Conservation (phyloP, 306 rosid genomes). For the Lotus japonicus region DNA sequence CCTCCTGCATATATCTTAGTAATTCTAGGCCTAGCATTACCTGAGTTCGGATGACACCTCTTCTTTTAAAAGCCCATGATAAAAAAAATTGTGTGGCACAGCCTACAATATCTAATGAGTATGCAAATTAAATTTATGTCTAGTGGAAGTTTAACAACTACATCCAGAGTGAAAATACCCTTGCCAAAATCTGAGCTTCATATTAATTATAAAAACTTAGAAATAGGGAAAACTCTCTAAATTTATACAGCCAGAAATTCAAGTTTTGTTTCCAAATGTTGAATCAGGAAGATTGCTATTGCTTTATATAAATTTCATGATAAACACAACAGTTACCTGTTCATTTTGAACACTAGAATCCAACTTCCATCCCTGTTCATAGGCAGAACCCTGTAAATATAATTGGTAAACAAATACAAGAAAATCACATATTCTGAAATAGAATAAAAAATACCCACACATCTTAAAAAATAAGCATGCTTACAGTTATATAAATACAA, state of each 20-base stretch:
- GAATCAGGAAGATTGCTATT: not conserved
- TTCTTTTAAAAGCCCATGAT: too few relatives aligned
- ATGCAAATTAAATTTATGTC: not conserved
- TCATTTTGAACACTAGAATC: constrained; percentile 53
- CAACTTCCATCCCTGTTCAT: constrained; percentile 73
- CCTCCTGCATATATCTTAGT: too few relatives aligned
- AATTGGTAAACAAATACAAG: constrained; percentile 30
- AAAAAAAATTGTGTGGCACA: too few relatives aligned
- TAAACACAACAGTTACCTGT: constrained; percentile 34
- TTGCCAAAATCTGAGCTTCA: not conserved
- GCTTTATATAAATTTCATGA: not conserved
- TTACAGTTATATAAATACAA: constrained; percentile 8
- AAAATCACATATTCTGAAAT: not conserved
- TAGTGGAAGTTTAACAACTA: not conserved
- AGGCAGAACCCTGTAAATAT: constrained; percentile 49
- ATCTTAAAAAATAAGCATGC: not conserved
- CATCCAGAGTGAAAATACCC: not conserved
- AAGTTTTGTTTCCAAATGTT: not conserved
- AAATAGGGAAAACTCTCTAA: not conserved
- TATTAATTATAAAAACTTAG: not conserved
- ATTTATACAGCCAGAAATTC: not conserved
- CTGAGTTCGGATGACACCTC: too few relatives aligned
- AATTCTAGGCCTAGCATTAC: too few relatives aligned
- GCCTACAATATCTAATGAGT: not conserved
- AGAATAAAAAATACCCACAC: not conserved